Evolutionary conservation across 305 asterid genomes (phyloP).

Genomic region (Euphrasia arctica): DNA sequence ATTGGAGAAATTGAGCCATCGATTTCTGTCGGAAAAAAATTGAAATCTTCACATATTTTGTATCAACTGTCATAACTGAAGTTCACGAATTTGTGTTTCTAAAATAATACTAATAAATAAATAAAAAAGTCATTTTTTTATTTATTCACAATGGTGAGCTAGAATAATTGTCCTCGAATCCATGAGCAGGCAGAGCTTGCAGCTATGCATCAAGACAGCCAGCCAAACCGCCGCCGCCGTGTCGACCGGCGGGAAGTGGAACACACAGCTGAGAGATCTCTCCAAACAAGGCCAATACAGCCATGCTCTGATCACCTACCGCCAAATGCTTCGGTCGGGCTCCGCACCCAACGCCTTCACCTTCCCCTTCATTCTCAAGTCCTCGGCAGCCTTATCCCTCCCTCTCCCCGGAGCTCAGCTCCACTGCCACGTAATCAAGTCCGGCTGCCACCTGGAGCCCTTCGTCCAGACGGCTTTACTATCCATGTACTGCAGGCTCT

Average conservation of each 20-base stretch:
- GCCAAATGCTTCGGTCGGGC: conserved; percentile 69
- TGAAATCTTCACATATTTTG: too few species aligned
- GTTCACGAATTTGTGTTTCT: too few species aligned
- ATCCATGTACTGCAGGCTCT: conserved; percentile 48
- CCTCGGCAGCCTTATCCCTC: conserved; percentile 58
- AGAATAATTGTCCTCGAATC: background rate
- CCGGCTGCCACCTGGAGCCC: conserved; percentile 72
- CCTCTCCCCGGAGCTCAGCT: conserved; percentile 51
- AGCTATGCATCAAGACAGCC: conserved; percentile 18
- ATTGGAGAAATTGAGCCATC: conserved; percentile 34
- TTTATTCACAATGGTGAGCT: too few species aligned
- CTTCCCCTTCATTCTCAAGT: conserved; percentile 77
- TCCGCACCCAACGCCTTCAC: conserved; percentile 77
- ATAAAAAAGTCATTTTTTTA: too few species aligned
- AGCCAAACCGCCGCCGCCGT: conserved; percentile 17
- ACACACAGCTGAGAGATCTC: conserved; percentile 57
- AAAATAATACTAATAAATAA: too few species aligned
- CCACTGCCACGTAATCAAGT: conserved; percentile 69
- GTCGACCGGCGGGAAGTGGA: conserved; percentile 52
- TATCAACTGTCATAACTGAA: too few species aligned
- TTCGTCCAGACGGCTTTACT: conserved; percentile 79
- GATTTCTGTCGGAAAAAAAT: background rate
- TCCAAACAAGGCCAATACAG: conserved; percentile 58
- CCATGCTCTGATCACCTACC: conserved; percentile 54
- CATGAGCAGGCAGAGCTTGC: conserved; percentile 32